Percentiles rank a stretch among this genome's conserved stretches.
Evolutionary conservation across 768 basidiomycete species (phyloP).

Genomic region (Sarcomyxa edulis): DNA sequence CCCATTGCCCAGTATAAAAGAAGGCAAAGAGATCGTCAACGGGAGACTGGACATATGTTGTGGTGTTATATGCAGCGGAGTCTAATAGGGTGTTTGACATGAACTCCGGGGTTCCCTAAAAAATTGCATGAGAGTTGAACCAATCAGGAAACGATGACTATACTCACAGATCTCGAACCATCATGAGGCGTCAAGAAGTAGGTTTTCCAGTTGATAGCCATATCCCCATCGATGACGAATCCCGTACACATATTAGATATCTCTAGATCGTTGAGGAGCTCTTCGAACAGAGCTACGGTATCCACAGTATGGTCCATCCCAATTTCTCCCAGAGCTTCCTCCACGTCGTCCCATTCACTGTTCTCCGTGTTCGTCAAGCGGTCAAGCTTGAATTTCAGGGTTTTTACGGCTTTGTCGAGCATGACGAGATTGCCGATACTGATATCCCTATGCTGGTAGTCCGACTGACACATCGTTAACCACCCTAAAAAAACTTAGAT

Average conservation of each 20-base stretch:
- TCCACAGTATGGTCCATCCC: too few relatives aligned
- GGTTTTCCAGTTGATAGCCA: slow-evolving; percentile 8
- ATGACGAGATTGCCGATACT: slow-evolving; percentile 10
- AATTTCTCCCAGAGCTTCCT: too few relatives aligned
- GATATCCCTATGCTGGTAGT: slow-evolving; percentile 9
- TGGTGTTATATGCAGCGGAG: neutral
- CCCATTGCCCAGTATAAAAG: slow-evolving; percentile 12
- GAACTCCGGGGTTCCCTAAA: slow-evolving; percentile 10
- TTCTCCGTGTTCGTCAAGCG: too few relatives aligned
- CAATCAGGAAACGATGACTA: neutral
- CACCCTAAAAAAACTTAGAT: slow-evolving; percentile 7
- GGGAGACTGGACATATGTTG: slow-evolving; percentile 7
- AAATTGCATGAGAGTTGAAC: too few relatives aligned
- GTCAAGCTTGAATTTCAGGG: too few relatives aligned
- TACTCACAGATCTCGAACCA: slow-evolving; percentile 4
- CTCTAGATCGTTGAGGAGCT: too few relatives aligned
- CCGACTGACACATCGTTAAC: slow-evolving; percentile 4
- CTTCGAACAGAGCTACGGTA: too few relatives aligned
- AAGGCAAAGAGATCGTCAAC: slow-evolving; percentile 11
- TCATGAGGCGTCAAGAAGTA: slow-evolving; percentile 4
- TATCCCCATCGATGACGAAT: slow-evolving; percentile 12
- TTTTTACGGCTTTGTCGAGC: slow-evolving; percentile 2
- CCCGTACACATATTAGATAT: too few relatives aligned
- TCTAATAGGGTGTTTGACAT: slow-evolving; percentile 9
- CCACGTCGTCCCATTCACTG: too few relatives aligned